phyloP scores from a whole-genome alignment of 169 alveolate species.

The Neospora caninum region DNA sequence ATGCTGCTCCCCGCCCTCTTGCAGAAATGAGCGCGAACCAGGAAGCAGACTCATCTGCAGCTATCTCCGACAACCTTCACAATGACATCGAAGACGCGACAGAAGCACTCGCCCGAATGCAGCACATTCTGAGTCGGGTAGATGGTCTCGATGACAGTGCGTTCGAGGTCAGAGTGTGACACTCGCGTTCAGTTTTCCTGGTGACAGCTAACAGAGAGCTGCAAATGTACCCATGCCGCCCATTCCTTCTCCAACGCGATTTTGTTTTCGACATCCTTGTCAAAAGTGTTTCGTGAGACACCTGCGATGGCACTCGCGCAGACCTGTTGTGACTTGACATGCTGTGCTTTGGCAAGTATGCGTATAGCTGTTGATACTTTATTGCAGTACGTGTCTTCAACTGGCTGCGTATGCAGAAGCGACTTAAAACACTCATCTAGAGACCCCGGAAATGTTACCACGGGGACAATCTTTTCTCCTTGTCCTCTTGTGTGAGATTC shows the following conservation, averaged over 20 bases:
- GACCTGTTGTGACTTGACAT: neutral
- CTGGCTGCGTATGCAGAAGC: too few species aligned
- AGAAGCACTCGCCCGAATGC: conserved; percentile 17
- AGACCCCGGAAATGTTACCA: too few species aligned
- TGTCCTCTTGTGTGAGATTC: too few species aligned
- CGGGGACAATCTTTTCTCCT: too few species aligned
- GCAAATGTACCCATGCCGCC: neutral
- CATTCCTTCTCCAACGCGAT: neutral
- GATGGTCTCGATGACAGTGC: conserved; percentile 15
- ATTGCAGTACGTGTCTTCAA: too few species aligned
- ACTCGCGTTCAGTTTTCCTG: too few species aligned
- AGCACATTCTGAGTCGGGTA: neutral
- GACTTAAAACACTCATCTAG: too few species aligned
- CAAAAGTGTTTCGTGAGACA: neutral
- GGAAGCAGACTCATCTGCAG: neutral
- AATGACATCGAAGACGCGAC: neutral
- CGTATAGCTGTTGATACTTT: too few species aligned
- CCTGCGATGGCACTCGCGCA: neutral
- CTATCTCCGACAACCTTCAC: neutral
- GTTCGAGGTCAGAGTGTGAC: conserved; percentile 5
- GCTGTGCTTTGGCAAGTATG: too few species aligned
- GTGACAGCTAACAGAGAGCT: too few species aligned
- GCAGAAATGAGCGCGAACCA: neutral
- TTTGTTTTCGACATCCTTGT: neutral
- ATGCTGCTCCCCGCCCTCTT: neutral